A percentile compares a stretch with the other conserved stretches of the same genome.
Evolutionary conservation across 768 basidiomycete genomes (phyloP).

Genomic region (Tulasnella calospora): DNA sequence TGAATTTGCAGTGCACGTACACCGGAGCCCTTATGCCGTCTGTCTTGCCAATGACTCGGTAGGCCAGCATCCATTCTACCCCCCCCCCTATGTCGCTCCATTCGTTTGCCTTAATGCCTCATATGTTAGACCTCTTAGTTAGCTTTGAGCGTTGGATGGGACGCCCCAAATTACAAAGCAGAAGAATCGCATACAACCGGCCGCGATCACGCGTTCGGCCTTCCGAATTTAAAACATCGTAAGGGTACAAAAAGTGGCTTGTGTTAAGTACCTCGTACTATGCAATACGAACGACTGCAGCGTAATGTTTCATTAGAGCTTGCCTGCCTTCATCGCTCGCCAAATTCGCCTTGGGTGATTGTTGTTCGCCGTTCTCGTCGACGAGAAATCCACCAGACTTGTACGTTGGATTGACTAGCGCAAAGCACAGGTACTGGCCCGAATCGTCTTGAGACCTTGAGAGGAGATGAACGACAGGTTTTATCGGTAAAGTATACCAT

Average conservation of each 20-base stretch:
- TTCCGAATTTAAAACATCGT: background rate
- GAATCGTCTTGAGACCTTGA: slow-evolving; percentile 11
- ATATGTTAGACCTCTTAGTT: background rate
- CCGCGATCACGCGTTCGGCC: background rate
- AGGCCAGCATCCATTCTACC: background rate
- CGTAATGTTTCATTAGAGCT: background rate
- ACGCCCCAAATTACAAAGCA: background rate
- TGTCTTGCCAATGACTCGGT: background rate
- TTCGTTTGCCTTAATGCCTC: background rate
- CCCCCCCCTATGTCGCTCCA: background rate
- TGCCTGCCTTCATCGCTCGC: background rate
- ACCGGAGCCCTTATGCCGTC: background rate
- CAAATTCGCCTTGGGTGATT: background rate
- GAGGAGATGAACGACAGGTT: background rate
- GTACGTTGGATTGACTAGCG: background rate
- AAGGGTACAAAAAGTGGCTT: background rate
- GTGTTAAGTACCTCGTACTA: background rate
- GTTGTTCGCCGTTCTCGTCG: slow-evolving; percentile 18
- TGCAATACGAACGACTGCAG: background rate
- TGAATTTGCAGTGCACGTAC: background rate
- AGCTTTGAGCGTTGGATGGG: background rate
- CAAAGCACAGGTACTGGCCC: slow-evolving; percentile 8
- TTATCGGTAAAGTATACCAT: background rate
- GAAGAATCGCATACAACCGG: background rate
- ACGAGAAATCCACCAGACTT: slow-evolving; percentile 15